Evolutionary conservation across 2,329 filamentous ascomycete species (phyloP).

Genomic region (Annulohypoxylon truncatum): DNA sequence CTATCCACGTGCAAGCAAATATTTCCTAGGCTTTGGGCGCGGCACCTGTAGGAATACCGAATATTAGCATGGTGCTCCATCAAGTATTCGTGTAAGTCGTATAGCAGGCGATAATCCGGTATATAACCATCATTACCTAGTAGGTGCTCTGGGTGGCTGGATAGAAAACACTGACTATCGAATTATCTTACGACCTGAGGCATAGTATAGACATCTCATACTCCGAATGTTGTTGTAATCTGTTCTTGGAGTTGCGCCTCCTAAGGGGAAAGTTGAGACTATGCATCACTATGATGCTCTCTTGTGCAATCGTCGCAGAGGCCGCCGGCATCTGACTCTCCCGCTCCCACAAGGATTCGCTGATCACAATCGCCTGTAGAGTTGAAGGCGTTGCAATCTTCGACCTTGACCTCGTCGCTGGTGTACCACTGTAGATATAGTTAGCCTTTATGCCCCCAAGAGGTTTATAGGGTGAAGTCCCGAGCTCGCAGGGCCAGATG

Average conservation of each 20-base stretch:
- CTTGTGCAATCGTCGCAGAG: slow-evolving; percentile 47
- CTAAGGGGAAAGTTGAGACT: not conserved
- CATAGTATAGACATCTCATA: not conserved
- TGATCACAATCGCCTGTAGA: slow-evolving; percentile 42
- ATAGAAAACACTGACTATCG: not conserved
- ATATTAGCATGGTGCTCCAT: not conserved
- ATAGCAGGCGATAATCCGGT: not conserved
- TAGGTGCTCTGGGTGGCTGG: not conserved
- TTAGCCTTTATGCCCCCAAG: slow-evolving; percentile 14
- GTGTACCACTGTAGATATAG: slow-evolving; percentile 45
- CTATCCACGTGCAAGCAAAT: not conserved
- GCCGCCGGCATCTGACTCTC: slow-evolving; percentile 46
- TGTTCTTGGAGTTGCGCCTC: not conserved
- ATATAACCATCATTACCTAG: not conserved
- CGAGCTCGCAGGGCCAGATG: not conserved
- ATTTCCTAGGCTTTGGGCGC: not conserved
- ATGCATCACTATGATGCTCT: slow-evolving; percentile 38
- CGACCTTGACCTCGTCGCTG: slow-evolving; percentile 48
- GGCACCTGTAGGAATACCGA: not conserved
- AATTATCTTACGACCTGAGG: not conserved
- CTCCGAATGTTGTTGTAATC: not conserved
- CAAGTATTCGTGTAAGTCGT: not conserved
- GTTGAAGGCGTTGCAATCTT: slow-evolving; percentile 45
- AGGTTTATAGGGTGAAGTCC: not conserved
- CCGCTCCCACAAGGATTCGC: slow-evolving; percentile 40